Base-by-base conservation (phyloP, 768 basidiomycete genomes). In the Pulveroboletus sp. region DNA sequence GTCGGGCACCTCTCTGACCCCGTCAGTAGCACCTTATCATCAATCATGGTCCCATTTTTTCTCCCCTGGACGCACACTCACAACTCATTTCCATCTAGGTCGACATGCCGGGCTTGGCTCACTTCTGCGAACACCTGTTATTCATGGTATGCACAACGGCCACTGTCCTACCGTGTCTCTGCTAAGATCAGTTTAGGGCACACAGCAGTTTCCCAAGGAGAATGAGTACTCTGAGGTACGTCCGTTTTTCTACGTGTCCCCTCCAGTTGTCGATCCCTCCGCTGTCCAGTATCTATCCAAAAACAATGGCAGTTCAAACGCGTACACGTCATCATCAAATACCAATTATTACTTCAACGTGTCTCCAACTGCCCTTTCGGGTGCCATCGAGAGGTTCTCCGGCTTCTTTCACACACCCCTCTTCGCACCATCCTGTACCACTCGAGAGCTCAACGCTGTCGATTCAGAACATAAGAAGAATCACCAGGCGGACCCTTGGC, bases 381-480 rank as follows among this genome's bases (percentile, higher is more conserved):
- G 81, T 54, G 89, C 89, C 33, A 78, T 93, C 46, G 78, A 82
- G 62, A 83, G 91, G 54, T 85, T 90, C 66, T 70, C 91, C 24
- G 80, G 76, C 0, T 98, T 99, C 73, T 98, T 99, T 70, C 89
- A 89, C 56, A 86, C 82, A n/a, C 95, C 95, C 0, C 77, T 95
- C 37, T 98, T 99, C 62, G 67, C 82, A 2, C 81, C 88, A 0
- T 89, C 86, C 5, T 90, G 92, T 63, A 93, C 92, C 0, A 76
- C 81, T 26, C 82, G 93, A 30, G 95, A 99, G 71, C 76, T 96
- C 54, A 93, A 93, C 58, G 95, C 96, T 1, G 94, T 99, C 37
- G 87, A 99, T 66, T 95, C 92, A 0, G 96, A 99, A 66, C 86
- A 97, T 75, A 91, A 92, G 73, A 95, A 96, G 73, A 99, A 98